Percentiles rank a stretch among this genome's conserved stretches.
These are phyloP conservation scores for Apiotrichum siamense DNA, from an alignment of 1,284 basidiomycete species.

Conservation along the genomic window DNA sequence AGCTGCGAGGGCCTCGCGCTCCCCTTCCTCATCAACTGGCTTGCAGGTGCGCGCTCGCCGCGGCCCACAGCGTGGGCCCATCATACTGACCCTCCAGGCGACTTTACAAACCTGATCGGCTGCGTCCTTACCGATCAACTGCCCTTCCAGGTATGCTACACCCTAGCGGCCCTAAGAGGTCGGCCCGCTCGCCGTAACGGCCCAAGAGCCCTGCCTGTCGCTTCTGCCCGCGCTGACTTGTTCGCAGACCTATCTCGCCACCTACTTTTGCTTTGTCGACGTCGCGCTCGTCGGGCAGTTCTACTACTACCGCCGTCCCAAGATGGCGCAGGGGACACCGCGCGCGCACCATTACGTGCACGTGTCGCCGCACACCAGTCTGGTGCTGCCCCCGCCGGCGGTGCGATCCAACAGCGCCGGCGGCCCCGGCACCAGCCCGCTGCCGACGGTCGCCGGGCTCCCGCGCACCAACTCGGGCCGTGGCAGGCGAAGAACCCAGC, in stretches of 20 bases:
- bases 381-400: not conserved
- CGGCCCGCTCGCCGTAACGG: no score
- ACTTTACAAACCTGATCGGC: slow-evolving; percentile 77
- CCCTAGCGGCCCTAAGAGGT: no score
- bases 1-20: slow-evolving; percentile 81
- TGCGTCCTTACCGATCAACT: slow-evolving; percentile 85
- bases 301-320: slow-evolving; percentile 58
- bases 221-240: not conserved
- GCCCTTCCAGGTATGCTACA: slow-evolving; percentile 81
- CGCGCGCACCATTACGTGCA: not conserved
- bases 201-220: no score
- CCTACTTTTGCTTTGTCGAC: slow-evolving; percentile 79
- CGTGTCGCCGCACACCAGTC: slow-evolving; percentile 4
- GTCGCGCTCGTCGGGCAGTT: slow-evolving; percentile 67
- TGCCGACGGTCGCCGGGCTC: not conserved
- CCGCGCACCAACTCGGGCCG: slow-evolving; percentile 1
- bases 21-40: slow-evolving; percentile 85
- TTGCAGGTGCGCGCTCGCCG: slow-evolving; percentile 58
- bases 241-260: slow-evolving; percentile 74
- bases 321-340: not conserved
- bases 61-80: no score
- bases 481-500: slow-evolving; percentile 1
- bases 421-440: not conserved
- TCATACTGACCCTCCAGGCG: slow-evolving; percentile 55
- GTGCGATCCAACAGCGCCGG: not conserved